phyloP scores from a whole-genome alignment of 192 early-diverging fungal genomes.

The Coemansia sp. region DNA sequence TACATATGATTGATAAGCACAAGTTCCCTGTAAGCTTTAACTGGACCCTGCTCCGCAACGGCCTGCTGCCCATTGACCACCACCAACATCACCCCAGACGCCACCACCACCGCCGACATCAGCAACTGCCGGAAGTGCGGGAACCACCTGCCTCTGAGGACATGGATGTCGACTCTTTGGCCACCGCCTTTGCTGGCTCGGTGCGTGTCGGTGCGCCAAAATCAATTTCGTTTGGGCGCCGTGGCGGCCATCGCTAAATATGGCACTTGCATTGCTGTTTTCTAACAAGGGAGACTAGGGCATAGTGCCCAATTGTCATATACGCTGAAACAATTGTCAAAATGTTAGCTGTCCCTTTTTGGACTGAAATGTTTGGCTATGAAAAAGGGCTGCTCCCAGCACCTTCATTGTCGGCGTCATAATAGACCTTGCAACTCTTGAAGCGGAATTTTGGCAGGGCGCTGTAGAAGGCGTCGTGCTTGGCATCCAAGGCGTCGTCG shows the following conservation, averaged over 20 bases:
- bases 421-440: slow-evolving; percentile 40
- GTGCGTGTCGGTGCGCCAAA: slow-evolving; percentile 29
- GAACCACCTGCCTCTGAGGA: background rate
- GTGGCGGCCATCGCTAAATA: slow-evolving; percentile 2
- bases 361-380: background rate
- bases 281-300: background rate
- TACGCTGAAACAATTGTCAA: background rate
- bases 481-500: slow-evolving; percentile 48
- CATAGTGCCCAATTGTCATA: background rate
- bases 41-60: slow-evolving; percentile 30
- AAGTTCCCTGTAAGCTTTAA: slow-evolving; percentile 32
- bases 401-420: slow-evolving; percentile 29
- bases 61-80: slow-evolving; percentile 11
- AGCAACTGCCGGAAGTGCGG: background rate
- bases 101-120: background rate
- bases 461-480: slow-evolving; percentile 55
- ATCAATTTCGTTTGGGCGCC: slow-evolving; percentile 34
- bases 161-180: slow-evolving; percentile 42
- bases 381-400: background rate
- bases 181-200: slow-evolving; percentile 19
- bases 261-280: background rate
- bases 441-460: slow-evolving; percentile 46
- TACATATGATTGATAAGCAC: slow-evolving; percentile 44
- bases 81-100: background rate
- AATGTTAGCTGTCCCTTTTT: background rate